Evolutionary conservation across 345 rosid genomes (phyloP), one percentile per base, ranked within the genome.

Genomic region (Rhizophora apiculata): DNA sequence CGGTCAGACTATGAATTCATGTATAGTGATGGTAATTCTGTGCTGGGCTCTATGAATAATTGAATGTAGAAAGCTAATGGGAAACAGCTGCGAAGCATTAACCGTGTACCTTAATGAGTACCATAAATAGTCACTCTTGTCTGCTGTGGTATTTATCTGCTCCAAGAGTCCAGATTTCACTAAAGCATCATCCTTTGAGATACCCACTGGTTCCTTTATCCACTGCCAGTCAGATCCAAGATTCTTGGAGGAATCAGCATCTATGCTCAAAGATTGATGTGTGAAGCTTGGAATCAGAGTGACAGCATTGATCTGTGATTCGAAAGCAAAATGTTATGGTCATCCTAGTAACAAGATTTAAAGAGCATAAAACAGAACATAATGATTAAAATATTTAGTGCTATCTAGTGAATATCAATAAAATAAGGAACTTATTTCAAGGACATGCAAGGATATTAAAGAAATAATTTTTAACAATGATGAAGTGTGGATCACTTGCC

Each of bases 61-160:
- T 43, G 49, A 13, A 43, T 13, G 49, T 43, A 13, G 16, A 21
- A 63, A 3, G 62, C 31, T 54, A 24, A 46, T 4, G 8, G 34
- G 29, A 72, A 67, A 70, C 62, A 73, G 53, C 46, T 13, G 52
- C 9, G 10, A 46, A 63, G n/a, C 19, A 67, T 26, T 19, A 22
- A 61, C 67, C 60, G 55, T 24, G 29, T 81, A 94, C 98, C 96
- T 88, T 70, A 84, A 68, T 7, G 97, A 91, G 79, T 94, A 94
- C 98, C 98, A 94, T 73, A 94, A 71, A 86, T 87, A 94, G 68
- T 94, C 97, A 37, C 91, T 94, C 77, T 77, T 66, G 72, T 94
- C 97, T 65, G 95, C 88, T 57, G 97, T 89, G 21, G 96, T 89
- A 78, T 87, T 85, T 72, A 94, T 87, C 82, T 94, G 96, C 78